These are phyloP conservation scores for Fusarium beomiforme DNA, from an alignment of 2,329 filamentous ascomycete genomes.

Conservation along the genomic window DNA sequence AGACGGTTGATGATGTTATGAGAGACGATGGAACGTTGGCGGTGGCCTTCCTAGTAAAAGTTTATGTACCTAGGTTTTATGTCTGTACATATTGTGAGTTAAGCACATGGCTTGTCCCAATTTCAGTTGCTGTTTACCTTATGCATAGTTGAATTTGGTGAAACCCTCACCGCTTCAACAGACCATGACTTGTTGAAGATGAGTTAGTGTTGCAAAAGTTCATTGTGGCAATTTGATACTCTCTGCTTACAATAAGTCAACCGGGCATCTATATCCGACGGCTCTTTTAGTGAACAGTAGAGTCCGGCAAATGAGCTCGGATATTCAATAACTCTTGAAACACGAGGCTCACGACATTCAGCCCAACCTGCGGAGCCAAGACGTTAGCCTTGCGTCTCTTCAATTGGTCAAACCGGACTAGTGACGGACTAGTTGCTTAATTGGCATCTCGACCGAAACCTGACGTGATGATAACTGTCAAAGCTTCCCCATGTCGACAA, in stretches of 20 bases:
- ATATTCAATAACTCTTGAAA: not conserved
- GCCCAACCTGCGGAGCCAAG: not conserved
- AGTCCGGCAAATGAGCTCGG: not conserved
- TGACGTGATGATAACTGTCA: not conserved
- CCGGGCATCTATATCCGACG: not conserved
- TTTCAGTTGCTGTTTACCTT: not conserved
- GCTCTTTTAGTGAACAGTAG: not conserved
- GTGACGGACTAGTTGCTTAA: not conserved
- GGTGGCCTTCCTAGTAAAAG: not conserved
- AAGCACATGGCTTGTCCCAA: not conserved
- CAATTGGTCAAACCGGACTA: not conserved
- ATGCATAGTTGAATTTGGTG: not conserved
- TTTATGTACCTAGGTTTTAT: not conserved
- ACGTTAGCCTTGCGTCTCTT: not conserved
- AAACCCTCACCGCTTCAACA: not conserved
- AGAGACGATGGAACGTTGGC: not conserved
- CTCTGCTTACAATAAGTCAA: not conserved
- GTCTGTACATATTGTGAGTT: not conserved
- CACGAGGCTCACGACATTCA: not conserved
- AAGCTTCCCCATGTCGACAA: not conserved
- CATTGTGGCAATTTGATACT: not conserved
- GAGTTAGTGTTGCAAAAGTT: not conserved
- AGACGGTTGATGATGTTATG: constrained; percentile 5
- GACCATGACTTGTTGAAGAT: not conserved
- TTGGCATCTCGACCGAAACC: not conserved